phyloP scores from a whole-genome alignment of 257 asterid species.

The Primulina eburnea region DNA sequence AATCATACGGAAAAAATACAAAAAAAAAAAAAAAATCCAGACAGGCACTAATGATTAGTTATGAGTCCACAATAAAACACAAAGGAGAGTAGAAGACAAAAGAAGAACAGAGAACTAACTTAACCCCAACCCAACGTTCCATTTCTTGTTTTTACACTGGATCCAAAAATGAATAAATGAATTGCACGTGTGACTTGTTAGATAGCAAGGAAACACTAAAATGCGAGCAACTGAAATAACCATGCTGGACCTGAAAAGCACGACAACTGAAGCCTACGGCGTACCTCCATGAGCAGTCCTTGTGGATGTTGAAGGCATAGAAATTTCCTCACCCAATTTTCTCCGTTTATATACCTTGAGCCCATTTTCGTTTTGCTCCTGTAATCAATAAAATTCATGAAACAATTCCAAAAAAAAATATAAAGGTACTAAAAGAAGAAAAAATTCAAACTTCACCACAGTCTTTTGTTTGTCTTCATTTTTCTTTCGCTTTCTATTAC shows the following conservation, averaged over 20 bases:
- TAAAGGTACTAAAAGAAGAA: slow-evolving; percentile 13
- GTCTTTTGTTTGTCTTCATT: slow-evolving; percentile 49
- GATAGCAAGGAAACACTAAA: slow-evolving; percentile 3
- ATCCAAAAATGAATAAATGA: neutral
- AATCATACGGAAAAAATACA: neutral
- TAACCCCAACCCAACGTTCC: slow-evolving; percentile 7
- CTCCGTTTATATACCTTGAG: slow-evolving; percentile 48
- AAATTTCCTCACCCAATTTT: slow-evolving; percentile 21
- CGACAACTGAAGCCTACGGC: neutral
- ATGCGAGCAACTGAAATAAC: slow-evolving; percentile 4
- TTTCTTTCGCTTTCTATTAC: slow-evolving; percentile 69
- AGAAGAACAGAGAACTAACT: slow-evolving; percentile 4
- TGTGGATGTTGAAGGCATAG: slow-evolving; percentile 26
- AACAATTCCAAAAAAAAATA: slow-evolving; percentile 17
- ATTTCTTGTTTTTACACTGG: slow-evolving; percentile 3
- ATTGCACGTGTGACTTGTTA: neutral
- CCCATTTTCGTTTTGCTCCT: slow-evolving; percentile 44
- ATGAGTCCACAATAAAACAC: neutral
- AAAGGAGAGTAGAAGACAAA: neutral
- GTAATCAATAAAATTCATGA: slow-evolving; percentile 21
- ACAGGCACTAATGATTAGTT: slow-evolving; percentile 10
- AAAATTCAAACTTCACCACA: slow-evolving; percentile 40
- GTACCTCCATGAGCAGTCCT: slow-evolving; percentile 39
- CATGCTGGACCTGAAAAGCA: neutral
- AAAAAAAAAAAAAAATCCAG: neutral